Evolutionary conservation across 192 early-diverging fungal genomes (phyloP).

Genomic region (Phlyctochytrium arcticum): DNA sequence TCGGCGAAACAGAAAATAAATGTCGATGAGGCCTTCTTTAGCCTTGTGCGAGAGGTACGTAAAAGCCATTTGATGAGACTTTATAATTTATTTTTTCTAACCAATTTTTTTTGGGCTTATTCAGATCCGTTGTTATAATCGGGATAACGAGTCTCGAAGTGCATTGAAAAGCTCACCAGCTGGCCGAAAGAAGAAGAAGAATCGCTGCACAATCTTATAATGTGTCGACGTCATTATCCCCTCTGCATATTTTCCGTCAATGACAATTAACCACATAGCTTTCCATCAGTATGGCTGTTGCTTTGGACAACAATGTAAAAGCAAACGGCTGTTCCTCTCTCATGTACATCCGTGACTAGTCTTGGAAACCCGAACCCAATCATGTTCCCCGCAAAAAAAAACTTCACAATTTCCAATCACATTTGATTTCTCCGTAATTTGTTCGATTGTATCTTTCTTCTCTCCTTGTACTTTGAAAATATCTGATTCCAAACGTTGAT

Average conservation of each 20-base stretch:
- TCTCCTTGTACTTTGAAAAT: no score
- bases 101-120: neutral
- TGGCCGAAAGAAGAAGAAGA: constrained; percentile 30
- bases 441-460: no score
- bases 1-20: constrained; percentile 84
- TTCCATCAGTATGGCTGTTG: neutral
- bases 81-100: neutral
- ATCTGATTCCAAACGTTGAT: no score
- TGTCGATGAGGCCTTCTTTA: constrained; percentile 88
- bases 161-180: neutral
- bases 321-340: no score
- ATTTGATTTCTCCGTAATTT: no score
- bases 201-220: constrained; percentile 26
- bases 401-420: no score
- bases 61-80: neutral
- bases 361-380: no score
- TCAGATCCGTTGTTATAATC: constrained; percentile 19
- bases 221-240: neutral
- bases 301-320: neutral
- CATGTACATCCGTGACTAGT: no score
- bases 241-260: neutral
- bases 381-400: no score
- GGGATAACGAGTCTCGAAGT: constrained; percentile 1
- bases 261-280: constrained; percentile 1
- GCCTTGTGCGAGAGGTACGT: constrained; percentile 56